Base-by-base conservation (phyloP, 352 stramenopile species). In the Globisporangium ultimum region DNA sequence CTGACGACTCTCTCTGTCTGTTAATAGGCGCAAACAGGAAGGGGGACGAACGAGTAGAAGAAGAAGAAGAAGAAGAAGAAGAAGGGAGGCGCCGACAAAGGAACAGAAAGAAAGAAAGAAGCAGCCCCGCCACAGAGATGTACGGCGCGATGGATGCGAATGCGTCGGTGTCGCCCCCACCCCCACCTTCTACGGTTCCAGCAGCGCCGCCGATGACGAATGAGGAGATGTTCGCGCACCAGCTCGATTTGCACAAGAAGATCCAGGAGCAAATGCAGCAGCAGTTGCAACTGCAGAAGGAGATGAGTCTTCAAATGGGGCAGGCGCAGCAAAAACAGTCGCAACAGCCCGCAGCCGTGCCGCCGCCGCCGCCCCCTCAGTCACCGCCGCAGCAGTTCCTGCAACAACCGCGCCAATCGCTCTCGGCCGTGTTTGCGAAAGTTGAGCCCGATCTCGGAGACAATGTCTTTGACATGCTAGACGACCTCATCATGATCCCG, bases 211-310 rank as follows among this genome's bases (percentile, higher is more conserved):
- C 72, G 58, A 89, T 93, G 80, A 91, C 70, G 46, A 79, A 89
- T 60, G 80, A 90, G 65, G 80, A 93, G 72, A 58, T 91, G 45
- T 70, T 93, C 12, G 78, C 81, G 61, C 84, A 90, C 55, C 84
- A 93, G 68, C 70, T 93, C 57, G 71, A 90, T 52, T 53, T 93
- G 67, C 84, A 93, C 72, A 82, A 87, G 61, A 83, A 87, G 58
- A 93, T 93, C 48, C 84, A 93, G 72, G 76, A 91, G 60, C 84
- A 93, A 62, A 93, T 93, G 81, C 79, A 91, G 66, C 60, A 91
- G 60, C 84, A 93, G 58, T 85, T 93, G 78, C 79, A 91, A 63
- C 60, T 91, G 34, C 84, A 93, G 60, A 89, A 89, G 74, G 84
- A 93, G 69, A 91, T 93, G 79, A 91, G 76, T 59, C 60, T 87